Evolutionary conservation across 345 rosid species (phyloP), one percentile per base, ranked within the genome.

Genomic region (Ceriops decandra): DNA sequence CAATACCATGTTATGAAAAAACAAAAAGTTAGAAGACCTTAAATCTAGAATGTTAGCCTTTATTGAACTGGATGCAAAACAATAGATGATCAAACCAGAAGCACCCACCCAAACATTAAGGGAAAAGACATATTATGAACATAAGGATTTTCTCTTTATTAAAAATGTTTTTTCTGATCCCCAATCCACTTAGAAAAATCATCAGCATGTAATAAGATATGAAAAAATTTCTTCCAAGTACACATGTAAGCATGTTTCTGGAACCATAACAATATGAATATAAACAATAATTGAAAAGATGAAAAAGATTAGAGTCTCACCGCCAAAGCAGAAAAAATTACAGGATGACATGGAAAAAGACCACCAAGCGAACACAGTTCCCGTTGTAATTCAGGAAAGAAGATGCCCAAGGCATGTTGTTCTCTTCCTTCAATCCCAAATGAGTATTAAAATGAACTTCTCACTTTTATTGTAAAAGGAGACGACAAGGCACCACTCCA

Each of bases 371-470:
- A 64, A 86, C 84, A 70, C 78, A 83, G 69, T 78, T 81, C 79
- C 86, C 72, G 90, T 76, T 82, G 74, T 77, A 83, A 77, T 84
- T 83, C 86, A 89, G 80, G 72, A 84, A 85, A 76, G 80, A 81
- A 51, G 88, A 82, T 38, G 82, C 74, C 93, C 93, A 84, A 62
- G 93, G 89, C 97, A 91, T 91, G 80, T 86, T 87, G 84, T 62
- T 71, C 57, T 74, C 64, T 67, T 72, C 62, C 66, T 47, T 69
- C 63, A 80, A 68, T 56, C 72, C 63, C 66, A 52, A 73, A 65
- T 70, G 36, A 42, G 32, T 8, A 22, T 6, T 32, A 16, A 16
- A 52, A 27, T 5, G 4, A 76, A 63, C 52, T 73, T 32, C 79
- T 32, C 79, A 53, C 35, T n/a, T 0, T 4, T 7, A 60, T 89